These are phyloP conservation scores for Rauvolfia tetraphylla DNA, from an alignment of 257 asterid species.

Conservation along the genomic window DNA sequence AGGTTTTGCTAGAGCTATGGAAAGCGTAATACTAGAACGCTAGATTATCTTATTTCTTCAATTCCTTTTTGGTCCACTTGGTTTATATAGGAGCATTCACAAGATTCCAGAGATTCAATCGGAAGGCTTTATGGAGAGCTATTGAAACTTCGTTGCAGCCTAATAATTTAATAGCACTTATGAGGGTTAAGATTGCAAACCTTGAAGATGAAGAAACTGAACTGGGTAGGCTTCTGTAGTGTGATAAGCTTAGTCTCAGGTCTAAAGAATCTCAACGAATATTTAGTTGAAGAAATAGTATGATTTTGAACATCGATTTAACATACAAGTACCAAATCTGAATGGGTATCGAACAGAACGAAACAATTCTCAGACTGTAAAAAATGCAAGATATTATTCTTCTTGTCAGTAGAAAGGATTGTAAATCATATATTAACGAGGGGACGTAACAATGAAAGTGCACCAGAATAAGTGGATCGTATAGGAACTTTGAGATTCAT, in stretches of 20 bases:
- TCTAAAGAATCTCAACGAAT: background rate
- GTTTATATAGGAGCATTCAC: background rate
- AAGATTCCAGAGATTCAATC: background rate
- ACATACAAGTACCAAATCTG: background rate
- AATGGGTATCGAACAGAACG: background rate
- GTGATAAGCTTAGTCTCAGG: background rate
- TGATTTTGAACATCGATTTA: too few relatives aligned
- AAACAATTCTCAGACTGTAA: background rate
- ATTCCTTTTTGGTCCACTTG: background rate
- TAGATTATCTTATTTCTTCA: background rate
- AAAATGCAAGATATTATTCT: background rate
- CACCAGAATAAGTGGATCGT: background rate
- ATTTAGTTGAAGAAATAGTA: background rate
- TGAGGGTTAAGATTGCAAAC: background rate
- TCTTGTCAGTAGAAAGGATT: background rate
- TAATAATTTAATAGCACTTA: background rate
- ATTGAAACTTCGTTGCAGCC: background rate
- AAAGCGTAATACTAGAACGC: background rate
- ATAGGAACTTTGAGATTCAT: background rate
- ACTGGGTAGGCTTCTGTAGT: background rate
- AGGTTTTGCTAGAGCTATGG: too few relatives aligned
- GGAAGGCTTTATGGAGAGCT: conserved; percentile 1
- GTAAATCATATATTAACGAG: background rate
- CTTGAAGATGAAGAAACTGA: background rate
- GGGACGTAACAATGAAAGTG: background rate